Percentiles rank a stretch among this genome's conserved stretches.
phyloP scores from a whole-genome alignment of 2,329 filamentous ascomycete genomes.

The Curvularia verruculosa region DNA sequence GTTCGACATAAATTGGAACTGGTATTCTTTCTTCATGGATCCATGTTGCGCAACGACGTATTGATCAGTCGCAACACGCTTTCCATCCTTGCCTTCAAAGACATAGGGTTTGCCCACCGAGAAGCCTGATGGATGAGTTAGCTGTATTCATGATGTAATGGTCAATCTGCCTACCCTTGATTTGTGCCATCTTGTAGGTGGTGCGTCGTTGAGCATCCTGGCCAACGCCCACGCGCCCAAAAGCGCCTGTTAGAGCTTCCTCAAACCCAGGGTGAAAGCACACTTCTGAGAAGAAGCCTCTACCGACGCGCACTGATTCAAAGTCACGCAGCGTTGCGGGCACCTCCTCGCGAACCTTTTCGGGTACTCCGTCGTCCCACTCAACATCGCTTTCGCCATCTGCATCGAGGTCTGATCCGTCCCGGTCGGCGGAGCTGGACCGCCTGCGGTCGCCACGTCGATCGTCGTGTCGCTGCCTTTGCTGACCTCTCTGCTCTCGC shows the following conservation, averaged over 20 bases:
- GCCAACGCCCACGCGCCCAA: slow-evolving; percentile 82
- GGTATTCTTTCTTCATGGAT: slow-evolving; percentile 81
- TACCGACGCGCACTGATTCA: slow-evolving; percentile 81
- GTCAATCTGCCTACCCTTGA: slow-evolving; percentile 69
- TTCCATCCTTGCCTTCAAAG: slow-evolving; percentile 74
- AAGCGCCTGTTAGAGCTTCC: slow-evolving; percentile 79
- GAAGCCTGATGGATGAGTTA: slow-evolving; percentile 65
- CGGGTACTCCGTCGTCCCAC: slow-evolving; percentile 65
- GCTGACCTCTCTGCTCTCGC: slow-evolving; percentile 65
- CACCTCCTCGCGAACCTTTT: slow-evolving; percentile 66
- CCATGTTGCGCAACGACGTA: slow-evolving; percentile 84
- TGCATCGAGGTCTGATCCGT: slow-evolving; percentile 63
- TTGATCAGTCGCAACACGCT: slow-evolving; percentile 81
- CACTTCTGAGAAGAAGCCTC: slow-evolving; percentile 84
- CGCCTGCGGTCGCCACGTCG: slow-evolving; percentile 55
- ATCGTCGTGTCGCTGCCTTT: slow-evolving; percentile 58
- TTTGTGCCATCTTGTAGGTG: slow-evolving; percentile 84
- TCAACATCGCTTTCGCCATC: slow-evolving; percentile 79
- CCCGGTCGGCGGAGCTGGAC: slow-evolving; percentile 50
- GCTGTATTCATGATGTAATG: slow-evolving; percentile 5
- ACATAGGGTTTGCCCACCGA: slow-evolving; percentile 81
- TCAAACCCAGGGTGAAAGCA: slow-evolving; percentile 95
- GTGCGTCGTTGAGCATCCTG: slow-evolving; percentile 75
- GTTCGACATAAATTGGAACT: slow-evolving; percentile 90
- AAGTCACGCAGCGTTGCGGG: slow-evolving; percentile 79